Conservation (phyloP, 768 basidiomycete species). For the Crepidotus variabilis region DNA sequence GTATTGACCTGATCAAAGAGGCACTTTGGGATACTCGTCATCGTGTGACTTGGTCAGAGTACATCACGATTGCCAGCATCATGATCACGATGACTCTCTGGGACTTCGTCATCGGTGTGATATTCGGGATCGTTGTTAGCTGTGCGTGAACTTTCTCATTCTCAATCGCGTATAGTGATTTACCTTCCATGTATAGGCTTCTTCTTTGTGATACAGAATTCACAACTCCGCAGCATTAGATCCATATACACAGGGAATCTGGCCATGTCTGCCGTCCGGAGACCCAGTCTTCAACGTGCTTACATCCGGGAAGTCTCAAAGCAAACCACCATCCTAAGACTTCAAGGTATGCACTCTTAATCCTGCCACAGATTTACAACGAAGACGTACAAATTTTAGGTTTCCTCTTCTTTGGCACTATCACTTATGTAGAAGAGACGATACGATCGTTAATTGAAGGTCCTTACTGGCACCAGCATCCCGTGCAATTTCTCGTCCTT, state of each 20-base stretch:
- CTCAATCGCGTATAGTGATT: neutral
- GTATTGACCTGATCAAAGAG: slow-evolving; percentile 92
- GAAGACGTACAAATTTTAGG: slow-evolving; percentile 31
- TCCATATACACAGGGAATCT: slow-evolving; percentile 78
- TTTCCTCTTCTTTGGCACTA: slow-evolving; percentile 93
- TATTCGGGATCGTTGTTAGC: slow-evolving; percentile 89
- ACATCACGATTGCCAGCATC: slow-evolving; percentile 80
- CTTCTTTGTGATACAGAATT: slow-evolving; percentile 97
- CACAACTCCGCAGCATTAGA: slow-evolving; percentile 80
- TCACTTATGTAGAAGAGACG: slow-evolving; percentile 83
- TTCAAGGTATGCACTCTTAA: slow-evolving; percentile 58
- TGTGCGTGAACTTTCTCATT: slow-evolving; percentile 44
- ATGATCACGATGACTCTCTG: slow-evolving; percentile 90
- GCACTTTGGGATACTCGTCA: slow-evolving; percentile 94
- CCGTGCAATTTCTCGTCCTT: slow-evolving; percentile 86
- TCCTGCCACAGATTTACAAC: neutral
- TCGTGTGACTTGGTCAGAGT: slow-evolving; percentile 80
- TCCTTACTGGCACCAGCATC: slow-evolving; percentile 65
- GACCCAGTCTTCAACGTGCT: slow-evolving; percentile 81
- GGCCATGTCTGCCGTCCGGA: slow-evolving; percentile 85
- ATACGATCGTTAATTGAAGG: slow-evolving; percentile 73
- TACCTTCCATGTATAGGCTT: slow-evolving; percentile 45
- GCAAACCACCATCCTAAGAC: slow-evolving; percentile 82
- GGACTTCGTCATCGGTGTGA: slow-evolving; percentile 93
- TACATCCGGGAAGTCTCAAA: slow-evolving; percentile 92